Percentiles rank a stretch among this genome's conserved stretches.
These are phyloP conservation scores for Chimonanthus salicifolius DNA, from an alignment of 164 flowering plant genomes.

Conservation along the genomic window DNA sequence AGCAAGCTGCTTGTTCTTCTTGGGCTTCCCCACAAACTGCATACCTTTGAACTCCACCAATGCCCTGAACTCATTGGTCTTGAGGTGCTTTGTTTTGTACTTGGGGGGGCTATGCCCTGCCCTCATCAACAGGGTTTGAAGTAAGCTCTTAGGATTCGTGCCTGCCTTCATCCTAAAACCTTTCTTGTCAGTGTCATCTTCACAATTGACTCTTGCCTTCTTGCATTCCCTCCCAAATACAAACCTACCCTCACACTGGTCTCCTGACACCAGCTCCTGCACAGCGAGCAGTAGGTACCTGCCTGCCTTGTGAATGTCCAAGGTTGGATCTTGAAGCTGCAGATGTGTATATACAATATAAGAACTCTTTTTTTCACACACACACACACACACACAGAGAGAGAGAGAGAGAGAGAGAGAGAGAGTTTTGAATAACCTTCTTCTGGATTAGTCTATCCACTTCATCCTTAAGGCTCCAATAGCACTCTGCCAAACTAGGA, in stretches of 20 bases:
- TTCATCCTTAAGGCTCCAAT: slow-evolving; percentile 75
- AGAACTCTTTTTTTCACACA: not conserved
- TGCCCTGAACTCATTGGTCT: slow-evolving; percentile 89
- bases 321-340: slow-evolving; percentile 73
- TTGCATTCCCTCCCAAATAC: slow-evolving; percentile 85
- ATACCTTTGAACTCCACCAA: slow-evolving; percentile 93
- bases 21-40: slow-evolving; percentile 98
- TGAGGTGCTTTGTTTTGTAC: slow-evolving; percentile 90
- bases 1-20: slow-evolving; percentile 84
- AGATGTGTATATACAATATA: not conserved
- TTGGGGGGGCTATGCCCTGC: slow-evolving; percentile 96
- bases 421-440: slow-evolving; percentile 42
- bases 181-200: slow-evolving; percentile 23
- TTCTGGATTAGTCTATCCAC: slow-evolving; percentile 63
- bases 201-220: slow-evolving; percentile 40
- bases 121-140: slow-evolving; percentile 89
- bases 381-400: not conserved
- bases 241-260: slow-evolving; percentile 93
- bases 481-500: slow-evolving; percentile 79
- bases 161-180: slow-evolving; percentile 61
- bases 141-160: slow-evolving; percentile 85
- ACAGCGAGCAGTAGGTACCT: slow-evolving; percentile 90
- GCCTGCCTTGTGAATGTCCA: slow-evolving; percentile 88
- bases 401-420: not conserved
- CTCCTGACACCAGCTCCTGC: slow-evolving; percentile 87